Conservation (phyloP, 1,284 basidiomycete genomes). For the Pseudozyma hubeiensis region DNA sequence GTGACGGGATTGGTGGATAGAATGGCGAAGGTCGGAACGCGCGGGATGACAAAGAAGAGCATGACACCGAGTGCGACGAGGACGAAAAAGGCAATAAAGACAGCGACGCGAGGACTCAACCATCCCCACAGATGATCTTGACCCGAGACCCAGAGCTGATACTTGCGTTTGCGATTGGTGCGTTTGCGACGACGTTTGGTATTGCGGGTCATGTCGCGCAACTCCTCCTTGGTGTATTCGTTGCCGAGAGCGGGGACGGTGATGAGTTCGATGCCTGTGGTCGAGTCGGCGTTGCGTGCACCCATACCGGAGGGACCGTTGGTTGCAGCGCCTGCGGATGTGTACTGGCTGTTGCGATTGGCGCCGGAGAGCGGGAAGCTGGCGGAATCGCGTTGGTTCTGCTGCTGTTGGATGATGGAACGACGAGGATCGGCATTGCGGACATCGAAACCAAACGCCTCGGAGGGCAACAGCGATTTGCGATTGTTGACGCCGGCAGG, state of each 20-base stretch:
- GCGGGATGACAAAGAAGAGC: constrained; percentile 63
- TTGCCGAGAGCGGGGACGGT: constrained; percentile 63
- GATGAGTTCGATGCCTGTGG: constrained; percentile 61
- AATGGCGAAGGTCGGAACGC: constrained; percentile 58
- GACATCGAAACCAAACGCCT: constrained; percentile 62
- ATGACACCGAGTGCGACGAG: constrained; percentile 37
- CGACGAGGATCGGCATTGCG: constrained; percentile 55
- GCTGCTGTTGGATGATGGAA: constrained; percentile 27
- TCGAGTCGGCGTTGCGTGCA: constrained; percentile 39
- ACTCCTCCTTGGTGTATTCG: constrained; percentile 60
- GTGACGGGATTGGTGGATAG: constrained; percentile 45
- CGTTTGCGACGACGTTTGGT: constrained; percentile 40
- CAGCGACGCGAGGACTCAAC: constrained; percentile 48
- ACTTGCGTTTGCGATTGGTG: constrained; percentile 21
- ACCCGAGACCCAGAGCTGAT: constrained; percentile 49
- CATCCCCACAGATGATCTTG: constrained; percentile 57
- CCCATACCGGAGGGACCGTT: constrained; percentile 29
- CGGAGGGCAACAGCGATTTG: constrained; percentile 43
- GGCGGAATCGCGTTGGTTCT: not conserved
- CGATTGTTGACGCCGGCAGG: constrained; percentile 17
- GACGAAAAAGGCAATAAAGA: constrained; percentile 54
- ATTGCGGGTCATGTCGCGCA: constrained; percentile 46
- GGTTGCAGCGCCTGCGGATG: not conserved
- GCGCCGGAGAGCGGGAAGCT: not conserved
- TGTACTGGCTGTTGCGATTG: constrained; percentile 12